Conservation (phyloP, 306 rosid species). For the Arachis stenosperma region DNA sequence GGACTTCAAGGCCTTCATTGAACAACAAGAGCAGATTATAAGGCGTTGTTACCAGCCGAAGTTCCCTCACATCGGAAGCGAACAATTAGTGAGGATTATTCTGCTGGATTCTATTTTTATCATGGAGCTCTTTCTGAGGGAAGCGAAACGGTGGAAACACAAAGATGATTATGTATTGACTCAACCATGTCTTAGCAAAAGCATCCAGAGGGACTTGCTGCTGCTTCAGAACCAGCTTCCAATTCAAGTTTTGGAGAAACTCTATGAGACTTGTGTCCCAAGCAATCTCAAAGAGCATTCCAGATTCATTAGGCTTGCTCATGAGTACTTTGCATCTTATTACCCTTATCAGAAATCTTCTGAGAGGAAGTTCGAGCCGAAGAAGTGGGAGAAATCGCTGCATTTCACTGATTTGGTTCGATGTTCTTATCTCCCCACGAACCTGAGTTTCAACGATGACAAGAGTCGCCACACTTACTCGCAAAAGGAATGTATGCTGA, state of each 20-base stretch:
- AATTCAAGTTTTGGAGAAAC: conserved; percentile 37
- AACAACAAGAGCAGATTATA: conserved; percentile 19
- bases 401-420: conserved; percentile 62
- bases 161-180: conserved; percentile 38
- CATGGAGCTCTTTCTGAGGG: conserved; percentile 47
- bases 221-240: conserved; percentile 71
- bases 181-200: conserved; percentile 52
- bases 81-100: conserved; percentile 37
- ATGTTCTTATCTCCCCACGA: conserved; percentile 33
- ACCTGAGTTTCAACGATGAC: background rate
- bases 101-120: conserved; percentile 43
- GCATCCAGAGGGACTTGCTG: conserved; percentile 43
- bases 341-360: conserved; percentile 18
- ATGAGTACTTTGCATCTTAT: conserved; percentile 28
- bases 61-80: conserved; percentile 17
- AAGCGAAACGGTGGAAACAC: background rate
- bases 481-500: conserved; percentile 16
- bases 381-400: conserved; percentile 29
- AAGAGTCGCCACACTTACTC: background rate
- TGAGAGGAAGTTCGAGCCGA: background rate
- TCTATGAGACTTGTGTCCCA: conserved; percentile 37
- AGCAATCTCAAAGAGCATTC: background rate
- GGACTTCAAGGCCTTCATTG: conserved; percentile 17
- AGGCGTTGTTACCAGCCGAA: conserved; percentile 33
- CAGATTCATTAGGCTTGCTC: conserved; percentile 34